phyloP scores from a whole-genome alignment of 352 stramenopile species.

The Chrysophaeum taylorii region DNA sequence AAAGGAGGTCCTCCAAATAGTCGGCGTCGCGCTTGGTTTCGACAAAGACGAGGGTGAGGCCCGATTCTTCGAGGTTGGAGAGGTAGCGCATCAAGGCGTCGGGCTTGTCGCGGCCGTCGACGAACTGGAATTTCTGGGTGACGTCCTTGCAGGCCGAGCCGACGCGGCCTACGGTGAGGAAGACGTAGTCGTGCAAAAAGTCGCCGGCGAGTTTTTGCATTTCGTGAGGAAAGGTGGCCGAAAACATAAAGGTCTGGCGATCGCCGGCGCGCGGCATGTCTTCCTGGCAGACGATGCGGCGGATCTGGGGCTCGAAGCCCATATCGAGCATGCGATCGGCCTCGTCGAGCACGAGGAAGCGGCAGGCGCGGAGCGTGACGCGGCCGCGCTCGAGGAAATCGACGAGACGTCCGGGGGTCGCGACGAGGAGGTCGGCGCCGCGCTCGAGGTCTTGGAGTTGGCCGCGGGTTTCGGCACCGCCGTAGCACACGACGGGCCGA shows the following conservation, averaged over 20 bases:
- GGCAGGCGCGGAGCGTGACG: slow-evolving; percentile 74
- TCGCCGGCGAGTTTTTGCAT: slow-evolving; percentile 72
- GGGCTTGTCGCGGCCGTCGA: slow-evolving; percentile 92
- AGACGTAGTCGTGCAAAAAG: slow-evolving; percentile 98
- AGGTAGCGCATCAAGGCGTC: slow-evolving; percentile 89
- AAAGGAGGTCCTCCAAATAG: slow-evolving; percentile 88
- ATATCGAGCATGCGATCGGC: slow-evolving; percentile 99
- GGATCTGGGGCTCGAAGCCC: slow-evolving; percentile 98
- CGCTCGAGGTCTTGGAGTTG: slow-evolving; percentile 64
- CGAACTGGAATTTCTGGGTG: slow-evolving; percentile 87
- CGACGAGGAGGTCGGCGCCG: slow-evolving; percentile 91
- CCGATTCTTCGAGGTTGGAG: slow-evolving; percentile 67
- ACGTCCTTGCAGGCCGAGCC: slow-evolving; percentile 93
- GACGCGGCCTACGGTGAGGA: slow-evolving; percentile 95
- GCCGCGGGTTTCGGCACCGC: slow-evolving; percentile 71
- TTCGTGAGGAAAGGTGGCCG: slow-evolving; percentile 93
- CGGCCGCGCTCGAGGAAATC: slow-evolving; percentile 88
- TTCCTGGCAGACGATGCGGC: slow-evolving; percentile 93
- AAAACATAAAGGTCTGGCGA: slow-evolving; percentile 99
- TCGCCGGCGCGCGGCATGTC: slow-evolving; percentile 80
- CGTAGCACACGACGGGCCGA: slow-evolving; percentile 83
- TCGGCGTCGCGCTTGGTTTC: slow-evolving; percentile 95
- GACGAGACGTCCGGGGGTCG: slow-evolving; percentile 89
- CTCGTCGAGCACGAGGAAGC: slow-evolving; percentile 96
- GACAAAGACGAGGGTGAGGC: slow-evolving; percentile 87